Percentiles rank a stretch among this genome's conserved stretches.
Conservation (phyloP, 2,329 filamentous ascomycete species). For the Sarocladium strictum region DNA sequence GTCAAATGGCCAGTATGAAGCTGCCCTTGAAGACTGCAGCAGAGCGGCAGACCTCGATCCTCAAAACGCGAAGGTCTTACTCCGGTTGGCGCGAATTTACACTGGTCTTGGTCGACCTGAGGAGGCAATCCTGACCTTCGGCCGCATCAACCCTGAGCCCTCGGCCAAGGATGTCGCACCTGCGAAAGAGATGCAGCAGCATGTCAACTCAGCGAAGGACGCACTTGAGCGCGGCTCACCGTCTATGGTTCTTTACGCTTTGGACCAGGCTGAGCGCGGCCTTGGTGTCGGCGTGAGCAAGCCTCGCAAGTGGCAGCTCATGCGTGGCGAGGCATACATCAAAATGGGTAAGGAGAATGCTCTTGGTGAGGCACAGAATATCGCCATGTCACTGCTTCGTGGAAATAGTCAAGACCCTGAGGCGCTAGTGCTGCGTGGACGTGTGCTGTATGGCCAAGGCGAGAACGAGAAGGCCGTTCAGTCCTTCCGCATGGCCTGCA, state of each 20-base stretch:
- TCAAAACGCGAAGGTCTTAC: constrained; percentile 78
- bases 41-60: constrained; percentile 78
- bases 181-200: constrained; percentile 79
- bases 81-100: constrained; percentile 84
- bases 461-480: constrained; percentile 94
- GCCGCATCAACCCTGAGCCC: constrained; percentile 71
- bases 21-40: constrained; percentile 82
- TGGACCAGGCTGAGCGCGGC: constrained; percentile 82
- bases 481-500: constrained; percentile 84
- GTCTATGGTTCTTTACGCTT: constrained; percentile 85
- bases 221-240: constrained; percentile 68
- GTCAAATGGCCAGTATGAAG: constrained; percentile 70
- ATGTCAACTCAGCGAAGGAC: constrained; percentile 74
- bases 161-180: constrained; percentile 79
- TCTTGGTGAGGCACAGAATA: constrained; percentile 84
- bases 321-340: constrained; percentile 86
- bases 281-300: constrained; percentile 70
- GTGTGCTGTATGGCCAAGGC: constrained; percentile 82
- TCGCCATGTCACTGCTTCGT: constrained; percentile 82
- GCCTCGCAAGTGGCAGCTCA: constrained; percentile 88
- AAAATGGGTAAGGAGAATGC: constrained; percentile 90
- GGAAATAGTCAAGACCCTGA: constrained; percentile 89
- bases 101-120: constrained; percentile 80
- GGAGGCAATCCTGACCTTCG: constrained; percentile 79
- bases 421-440: constrained; percentile 81